phyloP scores from a whole-genome alignment of 73 alveolate species.

The Paramecium bursaria region DNA sequence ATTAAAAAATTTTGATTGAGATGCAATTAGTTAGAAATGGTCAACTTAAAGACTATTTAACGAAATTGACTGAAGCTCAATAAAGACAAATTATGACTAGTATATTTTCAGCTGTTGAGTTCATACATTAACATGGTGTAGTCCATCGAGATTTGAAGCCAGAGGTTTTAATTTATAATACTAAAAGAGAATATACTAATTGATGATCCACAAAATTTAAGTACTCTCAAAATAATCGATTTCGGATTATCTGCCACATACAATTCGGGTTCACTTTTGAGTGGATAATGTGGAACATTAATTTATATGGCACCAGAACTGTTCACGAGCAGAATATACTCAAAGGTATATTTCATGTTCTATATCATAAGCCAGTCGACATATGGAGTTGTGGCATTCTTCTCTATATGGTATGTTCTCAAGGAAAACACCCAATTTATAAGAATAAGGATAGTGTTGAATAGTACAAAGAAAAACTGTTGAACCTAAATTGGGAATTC shows the following conservation, averaged over 20 bases:
- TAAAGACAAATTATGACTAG: constrained; percentile 41
- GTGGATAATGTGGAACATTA: constrained; percentile 70
- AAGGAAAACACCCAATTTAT: constrained; percentile 93
- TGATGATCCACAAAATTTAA: constrained; percentile 55
- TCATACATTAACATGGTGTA: constrained; percentile 59
- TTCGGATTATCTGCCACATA: constrained; percentile 57
- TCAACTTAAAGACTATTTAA: not conserved
- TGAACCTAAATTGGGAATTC: constrained; percentile 63
- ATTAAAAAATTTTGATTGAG: constrained; percentile 68
- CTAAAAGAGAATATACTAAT: constrained; percentile 67
- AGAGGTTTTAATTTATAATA: constrained; percentile 40
- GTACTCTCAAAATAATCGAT: constrained; percentile 65
- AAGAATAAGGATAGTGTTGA: constrained; percentile 69
- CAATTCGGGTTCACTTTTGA: constrained; percentile 12
- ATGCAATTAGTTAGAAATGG: constrained; percentile 19
- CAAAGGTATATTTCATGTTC: constrained; percentile 11
- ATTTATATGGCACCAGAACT: constrained; percentile 72
- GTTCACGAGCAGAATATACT: constrained; percentile 53
- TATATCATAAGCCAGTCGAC: constrained; percentile 52
- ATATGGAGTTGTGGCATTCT: constrained; percentile 96
- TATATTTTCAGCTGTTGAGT: constrained; percentile 37
- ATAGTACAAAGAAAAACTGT: constrained; percentile 63
- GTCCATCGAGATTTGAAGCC: constrained; percentile 58
- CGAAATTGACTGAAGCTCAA: not conserved
- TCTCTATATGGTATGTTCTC: constrained; percentile 79